A percentile compares a stretch with the other conserved stretches of the same genome.
Evolutionary conservation across 345 rosid species (phyloP).

Genomic region (Salix arbutifolia): DNA sequence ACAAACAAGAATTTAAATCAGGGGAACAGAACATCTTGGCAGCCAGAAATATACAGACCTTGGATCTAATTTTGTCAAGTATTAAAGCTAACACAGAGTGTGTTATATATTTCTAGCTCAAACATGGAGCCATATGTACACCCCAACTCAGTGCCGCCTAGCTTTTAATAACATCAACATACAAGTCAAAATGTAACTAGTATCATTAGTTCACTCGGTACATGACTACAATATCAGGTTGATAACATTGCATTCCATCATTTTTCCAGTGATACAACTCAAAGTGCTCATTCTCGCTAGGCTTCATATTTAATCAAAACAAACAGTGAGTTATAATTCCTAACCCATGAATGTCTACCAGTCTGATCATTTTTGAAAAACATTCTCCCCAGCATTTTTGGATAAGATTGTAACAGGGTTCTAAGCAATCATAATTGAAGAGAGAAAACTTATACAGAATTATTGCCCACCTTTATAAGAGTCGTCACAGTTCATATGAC

Average conservation of each 20-base stretch:
- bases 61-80: neutral
- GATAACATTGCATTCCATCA: neutral
- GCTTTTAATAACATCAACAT: neutral
- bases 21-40: neutral
- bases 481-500: constrained; percentile 18
- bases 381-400: neutral
- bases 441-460: constrained; percentile 5
- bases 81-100: neutral
- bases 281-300: neutral
- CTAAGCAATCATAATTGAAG: neutral
- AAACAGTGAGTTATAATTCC: neutral
- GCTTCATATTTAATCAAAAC: neutral
- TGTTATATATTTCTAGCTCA: neutral
- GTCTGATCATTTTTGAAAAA: neutral
- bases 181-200: neutral
- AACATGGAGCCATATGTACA: neutral
- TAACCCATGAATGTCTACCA: neutral
- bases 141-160: constrained; percentile 1
- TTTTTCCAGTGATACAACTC: neutral
- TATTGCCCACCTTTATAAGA: constrained; percentile 26
- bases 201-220: too few species aligned
- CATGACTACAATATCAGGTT: too few species aligned
- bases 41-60: neutral
- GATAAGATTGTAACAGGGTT: neutral
- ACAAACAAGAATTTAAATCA: neutral